phyloP scores from a whole-genome alignment of 768 basidiomycete genomes.

The Termitomyces titanicus region DNA sequence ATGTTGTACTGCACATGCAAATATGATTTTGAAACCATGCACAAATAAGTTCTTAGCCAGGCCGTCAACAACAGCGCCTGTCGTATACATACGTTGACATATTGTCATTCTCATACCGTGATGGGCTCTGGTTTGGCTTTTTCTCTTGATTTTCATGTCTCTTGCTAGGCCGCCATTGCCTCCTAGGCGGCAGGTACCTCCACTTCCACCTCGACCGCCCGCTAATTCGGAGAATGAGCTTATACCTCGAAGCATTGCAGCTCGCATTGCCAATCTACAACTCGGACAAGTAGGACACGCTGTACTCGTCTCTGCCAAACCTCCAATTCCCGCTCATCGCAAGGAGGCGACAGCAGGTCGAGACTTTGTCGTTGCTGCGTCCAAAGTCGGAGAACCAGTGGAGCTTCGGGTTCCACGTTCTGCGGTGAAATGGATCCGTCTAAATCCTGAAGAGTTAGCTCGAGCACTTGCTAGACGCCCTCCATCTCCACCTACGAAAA shows the following conservation, averaged over 20 bases:
- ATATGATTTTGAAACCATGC: slow-evolving; percentile 4
- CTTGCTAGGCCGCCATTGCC: slow-evolving; percentile 20
- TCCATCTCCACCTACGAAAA: slow-evolving; percentile 27
- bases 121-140: not conserved
- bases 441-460: slow-evolving; percentile 14
- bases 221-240: slow-evolving; percentile 1
- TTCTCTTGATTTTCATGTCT: slow-evolving; percentile 3
- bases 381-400: not conserved
- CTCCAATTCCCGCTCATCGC: slow-evolving; percentile 15
- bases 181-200: slow-evolving; percentile 25
- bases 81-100: not conserved
- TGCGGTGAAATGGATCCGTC: slow-evolving; percentile 17
- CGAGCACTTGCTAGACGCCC: slow-evolving; percentile 30
- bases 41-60: not conserved
- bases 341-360: not conserved
- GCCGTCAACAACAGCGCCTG: not conserved
- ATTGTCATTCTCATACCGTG: not conserved
- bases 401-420: slow-evolving; percentile 5
- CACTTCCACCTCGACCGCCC: slow-evolving; percentile 11
- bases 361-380: not conserved
- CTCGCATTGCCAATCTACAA: slow-evolving; percentile 29
- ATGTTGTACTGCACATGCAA: slow-evolving; percentile 15
- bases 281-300: slow-evolving; percentile 17
- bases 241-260: slow-evolving; percentile 21
- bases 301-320: slow-evolving; percentile 8